These are phyloP conservation scores for Pilobolus umbonatus DNA, from an alignment of 192 early-diverging fungal species.

Conservation along the genomic window DNA sequence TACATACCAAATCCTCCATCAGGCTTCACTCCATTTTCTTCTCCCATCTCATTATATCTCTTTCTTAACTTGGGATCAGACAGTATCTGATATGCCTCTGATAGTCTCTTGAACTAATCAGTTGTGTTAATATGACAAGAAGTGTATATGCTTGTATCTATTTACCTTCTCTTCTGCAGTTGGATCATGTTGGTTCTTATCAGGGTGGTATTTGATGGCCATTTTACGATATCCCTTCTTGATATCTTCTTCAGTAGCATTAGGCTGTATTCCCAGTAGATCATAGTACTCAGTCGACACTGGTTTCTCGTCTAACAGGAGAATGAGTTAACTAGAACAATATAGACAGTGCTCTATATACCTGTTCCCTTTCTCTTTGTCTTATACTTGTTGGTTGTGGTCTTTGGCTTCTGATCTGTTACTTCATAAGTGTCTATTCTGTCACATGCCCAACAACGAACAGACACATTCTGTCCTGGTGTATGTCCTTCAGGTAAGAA, in stretches of 20 bases:
- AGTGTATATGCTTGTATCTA: neutral
- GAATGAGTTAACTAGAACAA: slow-evolving; percentile 45
- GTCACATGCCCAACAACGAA: slow-evolving; percentile 53
- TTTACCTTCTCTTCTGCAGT: slow-evolving; percentile 32
- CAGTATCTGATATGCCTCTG: slow-evolving; percentile 95
- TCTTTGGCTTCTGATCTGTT: slow-evolving; percentile 29
- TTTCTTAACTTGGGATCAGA: slow-evolving; percentile 86
- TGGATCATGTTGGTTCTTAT: slow-evolving; percentile 60
- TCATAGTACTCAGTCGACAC: slow-evolving; percentile 89
- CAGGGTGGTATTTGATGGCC: slow-evolving; percentile 87
- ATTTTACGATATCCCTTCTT: slow-evolving; percentile 90
- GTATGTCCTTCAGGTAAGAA: slow-evolving; percentile 37
- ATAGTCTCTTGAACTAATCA: slow-evolving; percentile 84
- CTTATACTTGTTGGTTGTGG: slow-evolving; percentile 8
- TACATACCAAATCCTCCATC: slow-evolving; percentile 60
- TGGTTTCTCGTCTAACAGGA: slow-evolving; percentile 62
- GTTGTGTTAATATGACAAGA: neutral
- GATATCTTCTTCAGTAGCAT: slow-evolving; percentile 76
- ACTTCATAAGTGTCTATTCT: slow-evolving; percentile 41
- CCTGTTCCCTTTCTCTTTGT: slow-evolving; percentile 26
- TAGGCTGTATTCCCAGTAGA: slow-evolving; percentile 66
- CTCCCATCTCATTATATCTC: slow-evolving; percentile 84
- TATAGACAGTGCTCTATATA: neutral
- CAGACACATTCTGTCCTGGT: slow-evolving; percentile 34
- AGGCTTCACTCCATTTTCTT: slow-evolving; percentile 51